Evolutionary conservation across 768 basidiomycete species (phyloP).

Genomic region (Gloeophyllum trabeum): DNA sequence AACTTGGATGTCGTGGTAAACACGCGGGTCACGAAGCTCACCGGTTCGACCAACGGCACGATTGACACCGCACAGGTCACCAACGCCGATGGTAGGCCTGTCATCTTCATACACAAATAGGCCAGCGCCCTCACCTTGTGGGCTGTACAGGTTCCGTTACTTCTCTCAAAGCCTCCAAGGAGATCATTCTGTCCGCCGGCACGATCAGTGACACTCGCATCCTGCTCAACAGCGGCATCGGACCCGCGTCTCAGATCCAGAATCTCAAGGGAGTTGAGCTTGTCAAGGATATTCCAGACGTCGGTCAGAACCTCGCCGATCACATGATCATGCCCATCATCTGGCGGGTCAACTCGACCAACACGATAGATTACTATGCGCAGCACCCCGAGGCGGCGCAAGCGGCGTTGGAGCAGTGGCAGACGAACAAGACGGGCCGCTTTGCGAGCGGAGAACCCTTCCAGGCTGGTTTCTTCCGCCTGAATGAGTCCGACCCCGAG

Average conservation of each 20-base stretch:
- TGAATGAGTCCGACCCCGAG: too few relatives aligned
- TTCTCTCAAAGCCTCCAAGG: not conserved
- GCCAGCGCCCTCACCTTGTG: too few relatives aligned
- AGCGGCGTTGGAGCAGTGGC: too few relatives aligned
- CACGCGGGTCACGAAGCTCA: not conserved
- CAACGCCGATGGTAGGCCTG: too few relatives aligned
- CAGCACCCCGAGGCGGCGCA: too few relatives aligned
- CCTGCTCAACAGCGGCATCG: slow-evolving; percentile 19
- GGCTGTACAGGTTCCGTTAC: too few relatives aligned
- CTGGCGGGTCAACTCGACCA: slow-evolving; percentile 4
- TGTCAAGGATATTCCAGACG: slow-evolving; percentile 13
- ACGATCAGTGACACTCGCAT: slow-evolving; percentile 11
- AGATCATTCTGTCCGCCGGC: slow-evolving; percentile 8
- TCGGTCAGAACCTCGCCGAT: slow-evolving; percentile 18
- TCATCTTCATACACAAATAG: too few relatives aligned
- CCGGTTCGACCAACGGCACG: too few relatives aligned
- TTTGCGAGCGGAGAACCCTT: too few relatives aligned
- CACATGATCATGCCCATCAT: slow-evolving; percentile 6
- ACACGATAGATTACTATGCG: slow-evolving; percentile 8
- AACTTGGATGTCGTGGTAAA: slow-evolving; percentile 8
- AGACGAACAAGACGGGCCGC: too few relatives aligned
- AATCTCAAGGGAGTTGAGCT: slow-evolving; percentile 10
- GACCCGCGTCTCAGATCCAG: slow-evolving; percentile 10
- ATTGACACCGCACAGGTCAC: too few relatives aligned
- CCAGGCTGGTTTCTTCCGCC: too few relatives aligned